Percentiles rank a stretch among this genome's conserved stretches.
These are phyloP conservation scores for Citrus trifoliata DNA, from an alignment of 345 rosid genomes.

Conservation along the genomic window DNA sequence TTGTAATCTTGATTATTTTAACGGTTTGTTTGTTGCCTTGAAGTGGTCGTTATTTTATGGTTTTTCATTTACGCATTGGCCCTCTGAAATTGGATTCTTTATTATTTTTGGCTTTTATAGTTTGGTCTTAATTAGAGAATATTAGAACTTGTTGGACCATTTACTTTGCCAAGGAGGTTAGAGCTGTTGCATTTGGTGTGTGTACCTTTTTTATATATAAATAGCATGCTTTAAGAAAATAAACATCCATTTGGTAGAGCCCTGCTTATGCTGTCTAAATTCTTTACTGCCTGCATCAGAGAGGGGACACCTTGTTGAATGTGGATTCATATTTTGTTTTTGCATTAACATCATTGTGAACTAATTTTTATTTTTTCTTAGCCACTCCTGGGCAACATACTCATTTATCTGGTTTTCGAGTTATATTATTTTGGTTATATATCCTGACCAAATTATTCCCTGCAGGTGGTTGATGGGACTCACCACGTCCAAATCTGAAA, in stretches of 20 bases:
- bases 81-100: background rate
- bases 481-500: constrained; percentile 32
- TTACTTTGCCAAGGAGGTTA: background rate
- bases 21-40: background rate
- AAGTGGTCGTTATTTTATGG: background rate
- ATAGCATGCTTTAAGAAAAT: background rate
- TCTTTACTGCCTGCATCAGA: background rate
- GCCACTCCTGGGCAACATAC: background rate
- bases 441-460: background rate
- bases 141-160: background rate
- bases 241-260: background rate
- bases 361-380: background rate
- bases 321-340: background rate
- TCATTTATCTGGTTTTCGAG: background rate
- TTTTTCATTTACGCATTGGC: background rate
- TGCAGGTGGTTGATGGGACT: constrained; percentile 81
- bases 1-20: background rate
- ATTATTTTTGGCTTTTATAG: background rate
- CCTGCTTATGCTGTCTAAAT: background rate
- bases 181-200: background rate
- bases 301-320: background rate
- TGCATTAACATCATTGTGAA: background rate
- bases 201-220: background rate
- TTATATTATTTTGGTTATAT: background rate
- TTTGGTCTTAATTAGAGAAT: background rate